Base-by-base conservation (phyloP, 2,329 filamentous ascomycete genomes). In the Trichothecium sympodiale region DNA sequence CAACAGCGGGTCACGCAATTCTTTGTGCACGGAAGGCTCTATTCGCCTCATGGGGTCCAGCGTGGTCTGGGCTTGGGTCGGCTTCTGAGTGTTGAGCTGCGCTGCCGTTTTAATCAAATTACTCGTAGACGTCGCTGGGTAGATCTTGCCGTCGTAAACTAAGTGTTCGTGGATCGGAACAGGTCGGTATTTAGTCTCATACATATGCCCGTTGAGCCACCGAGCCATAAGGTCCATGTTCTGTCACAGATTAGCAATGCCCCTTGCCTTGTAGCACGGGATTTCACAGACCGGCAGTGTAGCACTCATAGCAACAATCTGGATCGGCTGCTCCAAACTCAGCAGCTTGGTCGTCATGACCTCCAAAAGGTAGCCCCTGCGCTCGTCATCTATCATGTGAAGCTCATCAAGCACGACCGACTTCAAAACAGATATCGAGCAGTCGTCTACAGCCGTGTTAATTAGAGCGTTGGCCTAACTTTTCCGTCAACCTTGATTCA, bases 341-440 rank as follows among this genome's bases (percentile, higher is more conserved):
- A 85, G 58, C 20, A 87, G 50, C 49, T 87, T 87, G 4, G 80
- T 82, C 5, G 78, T 75, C 57, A 85, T 74, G 5, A 87, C 61
- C 50, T 88, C 83, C 37, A 87, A 61, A 2, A 87, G 64, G 50
- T 87, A 87, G 4, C 83, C 83, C 10, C 83, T 74, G 44, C 79
- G 71, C 42, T 80, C 78, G 50, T 87, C 83, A 46, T 85, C 78
- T 31, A 87, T 67, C 80, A 88, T 86, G 51, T 88, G 83, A n/a
- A 87, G 60, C 51, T 88, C 83, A 47, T 88, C 83, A 25, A 87
- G 62, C 12, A 87, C 79, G 14, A 86, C 72, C 9, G 77, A 63
- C 32, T 71, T 73, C 30, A 88, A 59, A 15, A 75, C 67, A n/a
- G 66, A 61, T 40, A 85, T 69, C 4, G 67, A 74, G 48, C 71